Evolutionary conservation across 2,329 filamentous ascomycete genomes (phyloP).

Genomic region (Bipolaris sorokiniana): DNA sequence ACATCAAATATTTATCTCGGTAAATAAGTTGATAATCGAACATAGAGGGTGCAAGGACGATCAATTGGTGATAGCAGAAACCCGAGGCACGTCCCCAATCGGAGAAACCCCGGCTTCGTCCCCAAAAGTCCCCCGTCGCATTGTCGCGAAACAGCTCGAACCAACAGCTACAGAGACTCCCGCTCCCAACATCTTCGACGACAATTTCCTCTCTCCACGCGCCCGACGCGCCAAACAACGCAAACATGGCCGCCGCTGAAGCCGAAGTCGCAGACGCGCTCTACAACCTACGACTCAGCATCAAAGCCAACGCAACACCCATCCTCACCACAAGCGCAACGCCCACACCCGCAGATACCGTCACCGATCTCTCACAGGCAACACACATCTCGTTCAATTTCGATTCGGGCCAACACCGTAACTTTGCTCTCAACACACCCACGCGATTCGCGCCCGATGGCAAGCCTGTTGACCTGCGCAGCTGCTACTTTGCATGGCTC

Average conservation of each 20-base stretch:
- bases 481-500: conserved; percentile 94
- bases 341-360: conserved; percentile 64
- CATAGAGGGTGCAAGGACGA: too few relatives aligned
- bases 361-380: conserved; percentile 64
- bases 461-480: conserved; percentile 81
- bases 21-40: background rate
- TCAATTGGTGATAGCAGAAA: background rate
- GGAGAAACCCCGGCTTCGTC: conserved; percentile 17
- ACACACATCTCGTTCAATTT: conserved; percentile 69
- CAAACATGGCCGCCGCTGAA: conserved; percentile 34
- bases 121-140: conserved; percentile 21
- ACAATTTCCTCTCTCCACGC: conserved; percentile 8
- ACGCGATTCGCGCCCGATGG: conserved; percentile 82
- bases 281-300: conserved; percentile 80
- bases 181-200: background rate
- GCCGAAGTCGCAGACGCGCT: conserved; percentile 68
- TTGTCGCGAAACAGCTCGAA: conserved; percentile 13
- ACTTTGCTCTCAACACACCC: conserved; percentile 71
- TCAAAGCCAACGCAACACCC: conserved; percentile 72
- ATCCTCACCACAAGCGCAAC: conserved; percentile 76
- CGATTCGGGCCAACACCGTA: conserved; percentile 62
- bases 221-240: conserved; percentile 18
- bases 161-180: conserved; percentile 3
- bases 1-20: background rate
- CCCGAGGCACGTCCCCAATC: conserved; percentile 17